Base-by-base conservation (phyloP, 306 rosid genomes). In the Luffa aegyptiaca region DNA sequence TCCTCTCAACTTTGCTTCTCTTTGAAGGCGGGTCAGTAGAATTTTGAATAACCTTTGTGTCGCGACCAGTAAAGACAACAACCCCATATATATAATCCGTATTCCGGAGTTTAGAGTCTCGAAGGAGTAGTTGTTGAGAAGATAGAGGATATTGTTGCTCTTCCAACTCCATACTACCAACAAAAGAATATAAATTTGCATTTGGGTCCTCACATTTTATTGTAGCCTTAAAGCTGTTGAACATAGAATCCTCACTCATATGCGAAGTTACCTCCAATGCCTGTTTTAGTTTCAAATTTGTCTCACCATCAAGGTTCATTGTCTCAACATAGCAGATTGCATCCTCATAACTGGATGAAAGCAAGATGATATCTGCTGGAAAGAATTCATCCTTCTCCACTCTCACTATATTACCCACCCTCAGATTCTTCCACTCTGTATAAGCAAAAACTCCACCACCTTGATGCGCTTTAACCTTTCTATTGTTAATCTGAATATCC, bases 301-400 rank as follows among this genome's bases (percentile, higher is more conserved):
- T 95, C 90, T 95, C 99, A 10, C 99, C 97, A 69, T 95, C 99
- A 76, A 95, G 94, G 84, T 89, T 95, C 99, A 91, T 95, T 37
- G 99, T 95, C 87, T 95, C 97, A 39, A 95, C 99, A 72, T 95
- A 95, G 87, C 97, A 93, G 61, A 95, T 59, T 77, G 97, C 92
- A 83, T 93, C 99, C 21, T 91, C 97, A 31, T 90, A 95, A 87
- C 92, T 85, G 36, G 99, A 93, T 2, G 99, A 93, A 83, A 95
- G 97, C 83, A 95, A 86, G 48, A 95, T 66, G 33, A 95, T 92
- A 75, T 95, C 99, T 5, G 97, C 94, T 2, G 99, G 99, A 84
- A 95, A 95, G 87, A 91, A 95, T 81, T 91, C 97, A 36, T 93
- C 91, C 83, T 95, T 95, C 79, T 84, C 87, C 41, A 93, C 89